phyloP scores from a whole-genome alignment of 2,329 filamentous ascomycete genomes.

The Colletotrichum euphorbiae region DNA sequence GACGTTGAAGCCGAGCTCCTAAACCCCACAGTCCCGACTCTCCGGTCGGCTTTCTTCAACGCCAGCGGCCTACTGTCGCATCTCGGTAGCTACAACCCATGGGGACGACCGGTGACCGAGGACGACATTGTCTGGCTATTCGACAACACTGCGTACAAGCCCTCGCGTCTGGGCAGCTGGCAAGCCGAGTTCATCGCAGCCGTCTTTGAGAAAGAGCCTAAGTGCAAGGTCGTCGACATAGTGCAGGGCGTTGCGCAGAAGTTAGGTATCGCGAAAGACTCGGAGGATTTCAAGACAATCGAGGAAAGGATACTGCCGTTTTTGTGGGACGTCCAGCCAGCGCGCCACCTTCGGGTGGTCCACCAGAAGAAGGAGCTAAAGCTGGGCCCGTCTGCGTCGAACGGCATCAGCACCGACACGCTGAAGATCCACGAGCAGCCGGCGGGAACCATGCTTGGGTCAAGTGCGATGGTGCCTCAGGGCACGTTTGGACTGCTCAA shows the following conservation, averaged over 20 bases:
- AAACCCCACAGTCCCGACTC: conserved; percentile 47
- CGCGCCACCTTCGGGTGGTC: conserved; percentile 73
- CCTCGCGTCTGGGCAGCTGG: conserved; percentile 67
- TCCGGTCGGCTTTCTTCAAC: conserved; percentile 47
- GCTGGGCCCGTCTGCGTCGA: conserved; percentile 76
- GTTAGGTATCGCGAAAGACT: conserved; percentile 73
- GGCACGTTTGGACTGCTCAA: conserved; percentile 67
- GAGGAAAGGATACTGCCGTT: conserved; percentile 80
- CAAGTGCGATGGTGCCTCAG: conserved; percentile 62
- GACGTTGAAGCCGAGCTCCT: conserved; percentile 62
- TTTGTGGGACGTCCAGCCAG: conserved; percentile 79
- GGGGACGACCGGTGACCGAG: conserved; percentile 68
- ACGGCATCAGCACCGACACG: conserved; percentile 77
- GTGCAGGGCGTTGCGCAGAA: conserved; percentile 78
- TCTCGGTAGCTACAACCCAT: conserved; percentile 66
- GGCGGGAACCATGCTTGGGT: conserved; percentile 59
- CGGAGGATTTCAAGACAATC: conserved; percentile 69
- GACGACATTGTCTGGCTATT: conserved; percentile 87
- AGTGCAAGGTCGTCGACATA: conserved; percentile 73
- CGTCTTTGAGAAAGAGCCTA: conserved; percentile 80
- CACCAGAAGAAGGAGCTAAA: conserved; percentile 63
- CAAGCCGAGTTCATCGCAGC: conserved; percentile 85
- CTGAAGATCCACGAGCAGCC: conserved; percentile 61
- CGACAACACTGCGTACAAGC: conserved; percentile 86
- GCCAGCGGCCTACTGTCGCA: conserved; percentile 58